Evolutionary conservation across 208 protist genomes (phyloP), one percentile per base, ranked within the genome.

Genomic region (Acanthamoeba triangularis): DNA sequence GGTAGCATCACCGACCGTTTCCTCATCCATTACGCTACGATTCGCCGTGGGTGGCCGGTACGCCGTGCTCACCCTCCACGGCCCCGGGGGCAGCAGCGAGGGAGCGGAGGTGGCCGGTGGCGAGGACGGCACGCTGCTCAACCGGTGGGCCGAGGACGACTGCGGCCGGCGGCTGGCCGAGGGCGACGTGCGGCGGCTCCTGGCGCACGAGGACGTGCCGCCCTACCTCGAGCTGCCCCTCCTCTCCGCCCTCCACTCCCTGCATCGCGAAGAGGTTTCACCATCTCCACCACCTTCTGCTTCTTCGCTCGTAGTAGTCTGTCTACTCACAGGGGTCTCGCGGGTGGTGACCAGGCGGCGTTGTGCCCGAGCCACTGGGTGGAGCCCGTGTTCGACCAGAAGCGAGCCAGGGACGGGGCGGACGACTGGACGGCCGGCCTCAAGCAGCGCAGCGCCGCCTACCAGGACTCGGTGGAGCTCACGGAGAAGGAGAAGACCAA

Each of bases 71-170:
- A 41, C 69, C 16, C 69, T 78, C 5, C 69, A 78, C 69, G 69
- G 41, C 41, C 41, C 41, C 41, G 41, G 41, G 41, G 41, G 41
- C 41, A 47, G 41, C 41, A 47, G 41, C 41, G 41, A 47, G 41
- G 69, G 11, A 7, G 33, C 33, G 35, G 20, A 78, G 33, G 69
- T 2, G 69, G 11, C 18, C 30, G 20, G 69, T 7, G 44, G 47
- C 16, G 76, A 10, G 47, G 76, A 59, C 25, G 47, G 76, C 76
- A 59, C 30, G 16, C 44, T 85, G 76, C 47, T 85, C 10, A 44
- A 85, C 37, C 76, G 76, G 8, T 85, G 76, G 76, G 47, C 33
- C 76, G 76, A 85, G 47, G 76, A 85, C 13, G 76, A 85, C 76
- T 85, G 76, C 76, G 76, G 76, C 37, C 76, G 76, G 7, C 76